These are phyloP conservation scores for Camellia sinensis DNA, from an alignment of 148 eudicot species.

Conservation along the genomic window DNA sequence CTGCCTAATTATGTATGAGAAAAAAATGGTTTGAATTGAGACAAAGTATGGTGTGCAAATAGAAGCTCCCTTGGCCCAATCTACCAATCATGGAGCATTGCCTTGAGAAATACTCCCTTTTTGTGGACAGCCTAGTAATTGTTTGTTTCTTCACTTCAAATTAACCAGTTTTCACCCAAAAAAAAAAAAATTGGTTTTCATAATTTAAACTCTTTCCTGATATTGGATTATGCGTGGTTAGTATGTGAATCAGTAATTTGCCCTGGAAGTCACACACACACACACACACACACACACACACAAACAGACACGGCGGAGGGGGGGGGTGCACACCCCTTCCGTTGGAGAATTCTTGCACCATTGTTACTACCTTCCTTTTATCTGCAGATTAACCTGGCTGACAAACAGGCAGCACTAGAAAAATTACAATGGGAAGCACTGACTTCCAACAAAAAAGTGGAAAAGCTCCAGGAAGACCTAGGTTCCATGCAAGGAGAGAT, in stretches of 20 bases:
- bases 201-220: no score
- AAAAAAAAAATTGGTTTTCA: no score
- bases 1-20: no score
- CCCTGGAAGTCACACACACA: neutral
- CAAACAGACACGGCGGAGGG: no score
- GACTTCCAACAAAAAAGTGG: conserved; percentile 71
- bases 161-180: neutral
- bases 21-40: no score
- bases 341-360: neutral
- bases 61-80: neutral
- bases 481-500: conserved; percentile 54
- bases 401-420: conserved; percentile 88
- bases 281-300: neutral
- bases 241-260: neutral
- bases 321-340: neutral
- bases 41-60: no score
- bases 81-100: neutral
- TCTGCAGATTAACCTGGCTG: conserved; percentile 76
- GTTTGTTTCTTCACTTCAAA: neutral
- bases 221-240: neutral
- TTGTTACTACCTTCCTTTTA: conserved; percentile 2
- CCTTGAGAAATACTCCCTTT: neutral
- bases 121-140: neutral
- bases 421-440: conserved; percentile 87
- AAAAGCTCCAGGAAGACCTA: conserved; percentile 69